Percentiles rank a stretch among this genome's conserved stretches.
Evolutionary conservation across 176 grass and related monocot genomes (phyloP).

Genomic region (Puya raimondii): DNA sequence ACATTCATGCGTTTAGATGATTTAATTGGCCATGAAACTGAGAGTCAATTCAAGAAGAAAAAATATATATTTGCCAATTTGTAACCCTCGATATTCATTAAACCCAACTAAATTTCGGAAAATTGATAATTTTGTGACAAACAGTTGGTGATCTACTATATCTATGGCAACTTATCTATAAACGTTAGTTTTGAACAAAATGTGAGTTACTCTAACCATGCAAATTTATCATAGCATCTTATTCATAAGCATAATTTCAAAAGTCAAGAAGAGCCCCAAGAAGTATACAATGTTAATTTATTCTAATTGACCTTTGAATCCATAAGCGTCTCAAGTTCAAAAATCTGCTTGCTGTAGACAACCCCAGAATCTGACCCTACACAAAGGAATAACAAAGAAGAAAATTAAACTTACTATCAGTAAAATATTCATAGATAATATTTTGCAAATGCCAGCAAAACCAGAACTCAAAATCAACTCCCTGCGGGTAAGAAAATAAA

Average conservation of each 20-base stretch:
- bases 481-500: neutral
- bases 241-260: neutral
- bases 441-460: neutral
- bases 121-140: too few species aligned
- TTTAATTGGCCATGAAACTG: too few species aligned
- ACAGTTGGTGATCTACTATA: too few species aligned
- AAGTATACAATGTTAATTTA: neutral
- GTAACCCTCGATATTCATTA: too few species aligned
- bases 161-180: too few species aligned
- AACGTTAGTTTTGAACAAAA: too few species aligned
- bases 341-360: slow-evolving; percentile 28
- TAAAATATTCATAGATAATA: neutral
- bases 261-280: neutral
- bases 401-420: neutral
- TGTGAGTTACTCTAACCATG: neutral
- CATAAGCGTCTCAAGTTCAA: slow-evolving; percentile 54
- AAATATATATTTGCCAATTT: too few species aligned
- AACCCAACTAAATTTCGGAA: too few species aligned
- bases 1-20: too few species aligned
- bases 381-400: slow-evolving; percentile 2
- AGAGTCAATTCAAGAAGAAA: too few species aligned
- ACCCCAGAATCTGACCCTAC: slow-evolving; percentile 14
- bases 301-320: slow-evolving; percentile 52
- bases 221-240: neutral
- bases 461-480: neutral